Percentiles rank a stretch among this genome's conserved stretches.
These are phyloP conservation scores for Coemansia sp. DNA, from an alignment of 192 early-diverging fungal genomes.

Conservation along the genomic window DNA sequence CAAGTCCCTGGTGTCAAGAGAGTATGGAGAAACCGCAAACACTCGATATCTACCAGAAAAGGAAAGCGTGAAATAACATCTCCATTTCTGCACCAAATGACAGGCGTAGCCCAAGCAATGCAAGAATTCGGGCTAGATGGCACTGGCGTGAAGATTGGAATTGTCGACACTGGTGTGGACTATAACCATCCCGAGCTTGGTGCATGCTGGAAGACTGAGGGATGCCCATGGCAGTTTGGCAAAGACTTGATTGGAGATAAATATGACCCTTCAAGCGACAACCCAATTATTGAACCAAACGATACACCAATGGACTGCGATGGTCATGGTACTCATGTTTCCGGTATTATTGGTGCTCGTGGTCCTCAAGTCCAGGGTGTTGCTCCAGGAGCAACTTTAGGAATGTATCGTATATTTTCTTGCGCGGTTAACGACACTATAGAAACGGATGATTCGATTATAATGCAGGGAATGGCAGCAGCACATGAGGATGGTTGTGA, in stretches of 20 bases:
- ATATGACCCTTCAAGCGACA: slow-evolving; percentile 26
- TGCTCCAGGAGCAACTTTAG: slow-evolving; percentile 64
- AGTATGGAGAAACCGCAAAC: slow-evolving; percentile 22
- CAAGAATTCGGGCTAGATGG: slow-evolving; percentile 57
- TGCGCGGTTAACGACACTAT: slow-evolving; percentile 37
- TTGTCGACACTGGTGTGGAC: slow-evolving; percentile 70
- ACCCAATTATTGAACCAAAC: slow-evolving; percentile 49
- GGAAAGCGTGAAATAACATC: background rate
- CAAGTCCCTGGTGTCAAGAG: slow-evolving; percentile 10
- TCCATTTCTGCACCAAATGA: slow-evolving; percentile 41
- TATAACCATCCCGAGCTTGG: slow-evolving; percentile 67
- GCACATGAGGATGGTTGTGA: slow-evolving; percentile 51
- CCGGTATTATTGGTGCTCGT: slow-evolving; percentile 60
- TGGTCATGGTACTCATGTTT: slow-evolving; percentile 71
- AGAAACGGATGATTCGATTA: slow-evolving; percentile 50
- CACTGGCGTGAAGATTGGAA: slow-evolving; percentile 63
- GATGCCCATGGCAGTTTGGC: slow-evolving; percentile 60
- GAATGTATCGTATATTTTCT: slow-evolving; percentile 66
- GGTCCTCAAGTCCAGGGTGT: slow-evolving; percentile 59
- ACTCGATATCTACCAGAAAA: background rate
- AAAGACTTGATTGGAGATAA: slow-evolving; percentile 61
- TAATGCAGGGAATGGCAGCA: slow-evolving; percentile 62
- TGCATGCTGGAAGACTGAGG: slow-evolving; percentile 60
- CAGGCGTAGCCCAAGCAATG: slow-evolving; percentile 54
- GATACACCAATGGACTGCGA: slow-evolving; percentile 56